Evolutionary conservation across 495 filamentous ascomycete genomes (phyloP).

Genomic region (Daldinia caldariorum): DNA sequence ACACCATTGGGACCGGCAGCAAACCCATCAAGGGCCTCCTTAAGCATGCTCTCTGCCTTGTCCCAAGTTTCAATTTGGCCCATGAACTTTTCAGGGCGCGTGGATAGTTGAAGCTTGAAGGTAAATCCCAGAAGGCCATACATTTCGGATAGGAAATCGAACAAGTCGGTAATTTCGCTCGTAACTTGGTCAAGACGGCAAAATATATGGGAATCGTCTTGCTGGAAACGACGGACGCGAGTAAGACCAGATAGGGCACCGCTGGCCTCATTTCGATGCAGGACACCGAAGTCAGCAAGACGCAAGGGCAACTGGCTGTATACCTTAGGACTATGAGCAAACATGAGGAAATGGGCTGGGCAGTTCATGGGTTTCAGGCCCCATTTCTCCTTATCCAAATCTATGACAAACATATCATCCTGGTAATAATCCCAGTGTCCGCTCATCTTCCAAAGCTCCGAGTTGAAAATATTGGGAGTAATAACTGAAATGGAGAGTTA

Average conservation of each 20-base stretch:
- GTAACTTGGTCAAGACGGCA: slow-evolving; percentile 81
- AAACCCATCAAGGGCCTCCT: slow-evolving; percentile 81
- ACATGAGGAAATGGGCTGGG: slow-evolving; percentile 84
- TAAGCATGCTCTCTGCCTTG: slow-evolving; percentile 80
- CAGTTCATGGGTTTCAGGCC: slow-evolving; percentile 99
- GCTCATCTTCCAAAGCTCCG: slow-evolving; percentile 88
- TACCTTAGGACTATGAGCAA: slow-evolving; percentile 78
- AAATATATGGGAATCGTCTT: slow-evolving; percentile 97
- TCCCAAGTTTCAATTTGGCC: slow-evolving; percentile 90
- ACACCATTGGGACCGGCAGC: slow-evolving; percentile 65
- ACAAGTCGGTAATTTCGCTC: slow-evolving; percentile 84
- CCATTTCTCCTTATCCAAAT: slow-evolving; percentile 87
- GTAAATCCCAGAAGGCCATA: slow-evolving; percentile 92
- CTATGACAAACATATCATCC: slow-evolving; percentile 95
- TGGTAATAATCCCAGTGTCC: slow-evolving; percentile 96
- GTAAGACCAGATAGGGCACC: slow-evolving; percentile 91
- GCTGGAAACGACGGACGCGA: slow-evolving; percentile 89
- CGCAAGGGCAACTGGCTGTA: slow-evolving; percentile 90
- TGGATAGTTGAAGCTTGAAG: slow-evolving; percentile 97
- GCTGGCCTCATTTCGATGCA: slow-evolving; percentile 94
- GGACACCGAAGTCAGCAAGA: slow-evolving; percentile 93
- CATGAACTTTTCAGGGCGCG: slow-evolving; percentile 90
- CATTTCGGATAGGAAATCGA: slow-evolving; percentile 84
- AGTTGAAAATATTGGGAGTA: slow-evolving; percentile 95
- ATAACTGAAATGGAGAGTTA: slow-evolving; percentile 63